Base-by-base conservation (phyloP, 345 rosid genomes). In the Camelina sativa region DNA sequence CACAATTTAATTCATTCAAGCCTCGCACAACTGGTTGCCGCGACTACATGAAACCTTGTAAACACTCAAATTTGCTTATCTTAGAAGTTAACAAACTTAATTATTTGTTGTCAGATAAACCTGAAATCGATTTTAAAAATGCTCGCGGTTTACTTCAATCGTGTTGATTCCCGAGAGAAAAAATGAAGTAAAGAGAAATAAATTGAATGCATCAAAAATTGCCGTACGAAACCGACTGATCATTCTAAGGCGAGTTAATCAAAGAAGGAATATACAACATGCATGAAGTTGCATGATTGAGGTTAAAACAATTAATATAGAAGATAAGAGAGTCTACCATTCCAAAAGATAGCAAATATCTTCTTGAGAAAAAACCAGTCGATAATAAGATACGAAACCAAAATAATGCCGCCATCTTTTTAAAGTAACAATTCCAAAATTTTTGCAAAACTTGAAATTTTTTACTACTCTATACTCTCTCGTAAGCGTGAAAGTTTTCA, bases 151-250 rank as follows among this genome's bases (percentile, higher is more conserved):
- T 19, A 19, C 62, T 72, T 44, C 7, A 22, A 19, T 3, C 2
- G 11, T 16, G n/a, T 71, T 71, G 23, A 41, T 52, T 58, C 22
- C 32, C 19, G 43, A 69, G 53, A 43, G 41, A 55, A 1, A n/a
- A 23, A 15, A 23, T n/a, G 15, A 41, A 44, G 30, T 35, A 35
- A 8, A 35, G 40, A 11, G 10, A 35, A 34, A 34, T 6, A 34
- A 34, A 7, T 34, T 34, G 37, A 34, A 34, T 35, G 37, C 51
- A 3, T 43, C 28, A 25, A 19, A 41, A 54, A n/a, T 6, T 30
- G 54, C 22, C 15, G 43, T 28, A 40, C 0, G 16, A 50, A 17
- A 1, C n/a, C n/a, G n/a, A n/a, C n/a, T n/a, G n/a, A 3, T 28
- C 38, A 68, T 28, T 44, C 9, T 44, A 58, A 47, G 74, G 58